A percentile compares a stretch with the other conserved stretches of the same genome.
These are phyloP conservation scores for Penicillium aurantiogriseum DNA, from an alignment of 2,329 filamentous ascomycete species.

Conservation along the genomic window DNA sequence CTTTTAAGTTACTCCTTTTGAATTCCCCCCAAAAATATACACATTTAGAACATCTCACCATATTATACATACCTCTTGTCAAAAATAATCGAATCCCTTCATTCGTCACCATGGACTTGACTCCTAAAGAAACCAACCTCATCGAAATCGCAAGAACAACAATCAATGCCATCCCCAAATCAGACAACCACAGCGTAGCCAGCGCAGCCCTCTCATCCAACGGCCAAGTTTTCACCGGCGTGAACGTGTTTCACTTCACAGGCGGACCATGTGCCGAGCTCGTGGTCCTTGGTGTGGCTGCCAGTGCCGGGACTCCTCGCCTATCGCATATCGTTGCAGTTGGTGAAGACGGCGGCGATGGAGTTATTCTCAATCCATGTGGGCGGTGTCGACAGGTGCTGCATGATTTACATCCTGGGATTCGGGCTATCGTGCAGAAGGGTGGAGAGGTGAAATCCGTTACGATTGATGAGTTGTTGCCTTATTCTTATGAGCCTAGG, in stretches of 20 bases:
- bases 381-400: constrained; percentile 31
- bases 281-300: constrained; percentile 28
- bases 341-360: constrained; percentile 19
- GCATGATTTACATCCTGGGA: constrained; percentile 26
- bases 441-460: background rate
- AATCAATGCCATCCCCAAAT: constrained; percentile 14
- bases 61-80: background rate
- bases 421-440: constrained; percentile 24
- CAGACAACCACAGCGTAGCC: constrained; percentile 20
- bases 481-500: background rate
- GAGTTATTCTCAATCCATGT: constrained; percentile 26
- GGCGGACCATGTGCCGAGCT: constrained; percentile 33
- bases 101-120: background rate
- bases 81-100: background rate
- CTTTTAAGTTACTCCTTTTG: background rate
- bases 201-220: constrained; percentile 17
- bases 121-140: background rate
- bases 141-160: background rate
- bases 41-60: background rate
- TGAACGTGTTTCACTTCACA: constrained; percentile 29
- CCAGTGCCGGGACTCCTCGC: constrained; percentile 18
- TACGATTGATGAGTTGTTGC: background rate
- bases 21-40: background rate
- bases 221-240: constrained; percentile 22
- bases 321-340: constrained; percentile 29